A percentile compares a stretch with the other conserved stretches of the same genome.
phyloP scores from a whole-genome alignment of 192 early-diverging fungal genomes.

The Diversispora epigaea region DNA sequence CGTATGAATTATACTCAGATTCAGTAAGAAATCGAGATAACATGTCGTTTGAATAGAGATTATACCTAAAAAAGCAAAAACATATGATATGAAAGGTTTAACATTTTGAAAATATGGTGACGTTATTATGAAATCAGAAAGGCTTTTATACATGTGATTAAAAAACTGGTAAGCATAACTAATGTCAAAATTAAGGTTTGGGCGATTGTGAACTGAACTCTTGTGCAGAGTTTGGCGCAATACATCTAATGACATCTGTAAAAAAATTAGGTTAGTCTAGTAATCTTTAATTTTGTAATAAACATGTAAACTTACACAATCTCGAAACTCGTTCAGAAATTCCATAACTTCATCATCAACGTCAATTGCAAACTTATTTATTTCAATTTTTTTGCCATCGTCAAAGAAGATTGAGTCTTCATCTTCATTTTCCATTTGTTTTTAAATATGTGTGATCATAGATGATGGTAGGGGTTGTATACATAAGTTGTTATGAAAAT shows the following conservation, averaged over 20 bases:
- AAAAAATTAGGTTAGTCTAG: not conserved
- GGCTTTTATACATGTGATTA: conserved; percentile 4
- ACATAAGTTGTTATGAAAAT: not conserved
- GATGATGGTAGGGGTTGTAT: not conserved
- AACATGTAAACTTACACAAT: not conserved
- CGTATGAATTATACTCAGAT: not conserved
- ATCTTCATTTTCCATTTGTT: conserved; percentile 11
- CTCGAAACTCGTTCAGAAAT: not conserved
- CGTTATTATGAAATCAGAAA: not conserved
- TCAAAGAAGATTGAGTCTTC: not conserved
- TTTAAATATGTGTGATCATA: not conserved
- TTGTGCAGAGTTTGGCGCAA: not conserved
- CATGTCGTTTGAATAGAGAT: not conserved
- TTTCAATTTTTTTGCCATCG: not conserved
- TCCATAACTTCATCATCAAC: not conserved
- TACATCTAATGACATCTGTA: not conserved
- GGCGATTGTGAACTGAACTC: not conserved
- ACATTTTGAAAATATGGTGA: not conserved
- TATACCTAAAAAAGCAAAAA: not conserved
- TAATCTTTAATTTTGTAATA: not conserved
- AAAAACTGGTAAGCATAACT: not conserved
- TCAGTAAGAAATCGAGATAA: not conserved
- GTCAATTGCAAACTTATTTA: not conserved
- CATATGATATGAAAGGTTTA: not conserved
- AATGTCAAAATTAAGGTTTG: not conserved